Base-by-base conservation (phyloP, 805 yeast species). In the Pichia nakasei region DNA sequence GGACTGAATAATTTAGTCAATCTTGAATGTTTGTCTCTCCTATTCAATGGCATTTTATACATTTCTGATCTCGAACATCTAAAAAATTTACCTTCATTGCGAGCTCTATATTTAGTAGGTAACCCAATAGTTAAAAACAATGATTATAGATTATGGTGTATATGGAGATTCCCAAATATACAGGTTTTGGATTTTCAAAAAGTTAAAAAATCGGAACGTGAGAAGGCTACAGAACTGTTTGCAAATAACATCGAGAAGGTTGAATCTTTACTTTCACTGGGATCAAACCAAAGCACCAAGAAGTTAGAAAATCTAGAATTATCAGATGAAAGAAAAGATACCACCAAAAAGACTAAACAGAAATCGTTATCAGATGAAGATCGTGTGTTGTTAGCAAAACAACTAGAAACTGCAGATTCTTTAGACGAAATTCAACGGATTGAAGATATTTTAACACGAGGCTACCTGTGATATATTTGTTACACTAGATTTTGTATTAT, bases 351-450 rank as follows among this genome's bases (percentile, higher is more conserved):
- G 5, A 13, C 9, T 29, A 11, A 6, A 29, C n/a, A 4, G 7
- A 22, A 26, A 21, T 76, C 70, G 47, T 66, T 85, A 52, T 67
- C 80, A 2, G 73, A 68, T 0, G 76, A 72, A 31, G 87, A 81
- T 33, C 72, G 68, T 45, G 59, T 61, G 13, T 61, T 64, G 38
- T 61, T 89, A 39, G 69, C 79, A 48, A 56, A 66, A 35, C 72
- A 76, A 49, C 65, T 89, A 44, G 68, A 70, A 42, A 66, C 63
- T 27, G 95, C 96, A 1, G 70, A 78, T 4, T 77, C 80, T 41
- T 57, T 89, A 45, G 84, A 74, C 6, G 96, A 89, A 49, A 84
- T 88, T 7, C 84, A 80, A 46, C 65, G 76, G 41, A 73, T 88
- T 21, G 94, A 86, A 57, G 65, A 62, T 22, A 67, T 75, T 19